Evolutionary conservation across 2,329 filamentous ascomycete genomes (phyloP), one percentile per base, ranked within the genome.

Genomic region (Fusarium nurragi): DNA sequence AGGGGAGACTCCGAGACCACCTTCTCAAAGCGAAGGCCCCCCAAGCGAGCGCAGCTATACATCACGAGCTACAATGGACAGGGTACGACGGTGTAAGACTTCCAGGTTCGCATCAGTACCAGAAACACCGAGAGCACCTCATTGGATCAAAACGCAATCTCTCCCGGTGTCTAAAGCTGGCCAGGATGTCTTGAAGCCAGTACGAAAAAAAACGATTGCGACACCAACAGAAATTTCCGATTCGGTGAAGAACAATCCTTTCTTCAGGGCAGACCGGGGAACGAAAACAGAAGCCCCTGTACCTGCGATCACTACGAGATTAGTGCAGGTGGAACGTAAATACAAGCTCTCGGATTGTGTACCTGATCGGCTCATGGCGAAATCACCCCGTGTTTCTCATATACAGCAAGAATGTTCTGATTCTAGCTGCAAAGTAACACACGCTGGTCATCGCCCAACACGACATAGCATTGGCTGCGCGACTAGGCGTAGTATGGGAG

Each of bases 391-490:
- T 8, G 38, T 43, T 48, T 47, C 53, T 36, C 57, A 61, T 16
- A 32, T 40, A 39, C 60, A 37, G n/a, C 62, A 65, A 18, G 54
- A 68, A 39, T 75, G 73, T 47, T 63, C 71, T n/a, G 71, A 76
- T 39, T 61, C 71, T 8, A 62, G 68, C 22, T 74, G 75, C 47
- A 69, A 69, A 55, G 67, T 69, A 30, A 67, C 64, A 32, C 66
- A 70, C 57, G 61, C 65, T 13, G 71, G 71, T 2, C 70, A 74
- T 52, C 65, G 70, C 44, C 66, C 72, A 19, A 63, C 71, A 53
- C 71, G 74, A 5, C 77, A 79, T 60, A 76, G 72, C 48, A 72
- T 76, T 46, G 72, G 70, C 16, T 79, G 75, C 49, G 60, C 70
- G 10, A 64, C 60, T 18, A 52, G 58, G 7, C 64, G 59, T 44